Base-by-base conservation (phyloP, 192 early-diverging fungal genomes). In the Entomortierella lignicola region DNA sequence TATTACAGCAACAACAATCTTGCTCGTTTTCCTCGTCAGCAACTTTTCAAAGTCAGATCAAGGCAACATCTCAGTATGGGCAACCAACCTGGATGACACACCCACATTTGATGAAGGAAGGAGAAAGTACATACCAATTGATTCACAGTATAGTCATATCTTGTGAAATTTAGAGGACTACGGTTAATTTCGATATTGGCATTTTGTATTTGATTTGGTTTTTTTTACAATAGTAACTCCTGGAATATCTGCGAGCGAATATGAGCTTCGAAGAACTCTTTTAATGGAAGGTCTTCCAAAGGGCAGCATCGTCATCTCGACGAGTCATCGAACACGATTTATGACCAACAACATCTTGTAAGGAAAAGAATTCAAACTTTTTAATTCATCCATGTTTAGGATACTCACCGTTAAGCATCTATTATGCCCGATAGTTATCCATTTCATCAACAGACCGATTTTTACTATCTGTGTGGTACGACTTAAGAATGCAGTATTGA, bases 401-500 rank as follows among this genome's bases (percentile, higher is more conserved):
- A 12, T 3, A 20, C 30, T 37, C 20, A 30, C 34, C 55, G 11
- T 37, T 29, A 2, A 31, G 4, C 31, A 34, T 13, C 55, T 30
- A 37, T 10, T 34, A 15, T 34, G 25, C 32, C 60, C 27, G 60
- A 51, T 72, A 91, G 90, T 61, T 95, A 99, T 73, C 91, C 89
- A 26, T 99, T 96, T 77, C 93, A 96, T 66, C 98, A 99, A 72
- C 87, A 94, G 64, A 95, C 96, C 8, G 92, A 99, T 66, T 90
- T 98, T 72, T 90, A 89, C 66, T 98, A 98, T 61, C 82, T 99
- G 39, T 84, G 77, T 41, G 88, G 84, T 85, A 72, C 23, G 68
- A 47, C 5, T 4, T 15, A 47, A 12, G 12, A 20, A 20, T 12
- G 7, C 8, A 5, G 2, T 10, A 37, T 37, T 31, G 27, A 29